A percentile compares a stretch with the other conserved stretches of the same genome.
phyloP scores from a whole-genome alignment of 345 rosid species.

The Gossypium raimondii region DNA sequence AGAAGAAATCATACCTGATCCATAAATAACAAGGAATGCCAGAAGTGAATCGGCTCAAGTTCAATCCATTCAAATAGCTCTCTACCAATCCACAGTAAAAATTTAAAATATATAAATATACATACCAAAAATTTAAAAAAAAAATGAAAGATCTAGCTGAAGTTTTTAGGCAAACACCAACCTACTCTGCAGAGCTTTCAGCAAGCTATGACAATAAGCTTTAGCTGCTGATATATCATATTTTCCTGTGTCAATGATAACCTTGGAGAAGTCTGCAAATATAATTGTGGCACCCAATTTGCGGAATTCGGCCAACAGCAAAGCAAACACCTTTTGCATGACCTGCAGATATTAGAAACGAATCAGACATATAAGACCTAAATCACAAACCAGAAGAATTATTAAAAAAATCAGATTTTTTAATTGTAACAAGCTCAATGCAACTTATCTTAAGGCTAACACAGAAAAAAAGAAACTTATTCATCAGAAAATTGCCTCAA shows the following conservation, averaged over 20 bases:
- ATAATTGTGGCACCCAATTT: constrained; percentile 88
- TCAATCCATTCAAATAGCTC: constrained; percentile 84
- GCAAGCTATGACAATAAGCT: constrained; percentile 85
- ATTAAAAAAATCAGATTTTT: not conserved
- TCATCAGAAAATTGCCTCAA: constrained; percentile 5
- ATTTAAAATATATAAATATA: constrained; percentile 7
- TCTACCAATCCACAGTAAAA: constrained; percentile 36
- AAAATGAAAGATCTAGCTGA: constrained; percentile 4
- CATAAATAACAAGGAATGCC: constrained; percentile 95
- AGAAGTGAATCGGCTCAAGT: constrained; percentile 75
- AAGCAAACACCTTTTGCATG: constrained; percentile 96
- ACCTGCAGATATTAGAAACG: constrained; percentile 40
- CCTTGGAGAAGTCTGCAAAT: constrained; percentile 86
- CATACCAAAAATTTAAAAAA: not conserved
- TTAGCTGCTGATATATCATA: constrained; percentile 64
- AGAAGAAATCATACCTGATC: constrained; percentile 62
- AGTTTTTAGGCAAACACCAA: constrained; percentile 28
- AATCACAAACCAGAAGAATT: not conserved
- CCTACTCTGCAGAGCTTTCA: constrained; percentile 72
- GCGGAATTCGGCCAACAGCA: constrained; percentile 86
- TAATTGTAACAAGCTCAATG: not conserved
- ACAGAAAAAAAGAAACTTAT: not conserved
- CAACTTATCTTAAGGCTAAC: not conserved
- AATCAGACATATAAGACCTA: not conserved
- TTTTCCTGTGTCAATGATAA: constrained; percentile 83